A percentile compares a stretch with the other conserved stretches of the same genome.
Conservation (phyloP, 2,329 filamentous ascomycete genomes). For the Pseudocercospora cruenta region DNA sequence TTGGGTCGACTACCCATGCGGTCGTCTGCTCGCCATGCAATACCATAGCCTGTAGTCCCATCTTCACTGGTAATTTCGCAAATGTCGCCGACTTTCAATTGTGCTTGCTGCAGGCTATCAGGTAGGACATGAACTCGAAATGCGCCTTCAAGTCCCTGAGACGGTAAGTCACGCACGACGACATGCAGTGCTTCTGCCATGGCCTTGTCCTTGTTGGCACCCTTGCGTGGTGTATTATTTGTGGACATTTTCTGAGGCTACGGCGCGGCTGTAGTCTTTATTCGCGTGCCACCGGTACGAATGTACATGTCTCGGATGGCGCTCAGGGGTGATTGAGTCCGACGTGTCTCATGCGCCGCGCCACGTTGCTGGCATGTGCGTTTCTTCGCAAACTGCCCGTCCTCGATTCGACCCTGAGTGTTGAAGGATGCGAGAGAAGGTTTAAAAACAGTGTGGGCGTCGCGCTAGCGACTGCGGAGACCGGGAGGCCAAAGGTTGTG, state of each 20-base stretch:
- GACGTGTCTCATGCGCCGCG: background rate
- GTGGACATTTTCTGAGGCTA: background rate
- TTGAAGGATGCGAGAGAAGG: background rate
- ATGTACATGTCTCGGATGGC: background rate
- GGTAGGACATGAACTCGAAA: conserved; percentile 63
- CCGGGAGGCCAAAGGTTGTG: background rate
- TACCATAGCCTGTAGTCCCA: conserved; percentile 56
- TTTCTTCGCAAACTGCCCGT: background rate
- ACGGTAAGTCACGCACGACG: conserved; percentile 53
- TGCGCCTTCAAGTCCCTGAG: conserved; percentile 53
- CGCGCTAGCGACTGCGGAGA: background rate
- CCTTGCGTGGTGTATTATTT: background rate
- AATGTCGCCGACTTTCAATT: conserved; percentile 61
- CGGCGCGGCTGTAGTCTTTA: background rate
- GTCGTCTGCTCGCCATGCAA: conserved; percentile 63
- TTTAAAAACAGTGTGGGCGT: background rate
- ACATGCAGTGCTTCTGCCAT: conserved; percentile 42
- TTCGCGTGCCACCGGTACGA: background rate
- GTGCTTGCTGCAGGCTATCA: conserved; percentile 59
- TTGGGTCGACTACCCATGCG: conserved; percentile 59
- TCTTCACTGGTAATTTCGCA: conserved; percentile 56
- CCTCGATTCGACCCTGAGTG: background rate
- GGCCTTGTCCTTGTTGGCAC: background rate
- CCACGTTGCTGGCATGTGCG: background rate
- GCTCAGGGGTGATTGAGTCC: background rate